phyloP scores from a whole-genome alignment of 768 basidiomycete species.

The Agaricus bisporus region DNA sequence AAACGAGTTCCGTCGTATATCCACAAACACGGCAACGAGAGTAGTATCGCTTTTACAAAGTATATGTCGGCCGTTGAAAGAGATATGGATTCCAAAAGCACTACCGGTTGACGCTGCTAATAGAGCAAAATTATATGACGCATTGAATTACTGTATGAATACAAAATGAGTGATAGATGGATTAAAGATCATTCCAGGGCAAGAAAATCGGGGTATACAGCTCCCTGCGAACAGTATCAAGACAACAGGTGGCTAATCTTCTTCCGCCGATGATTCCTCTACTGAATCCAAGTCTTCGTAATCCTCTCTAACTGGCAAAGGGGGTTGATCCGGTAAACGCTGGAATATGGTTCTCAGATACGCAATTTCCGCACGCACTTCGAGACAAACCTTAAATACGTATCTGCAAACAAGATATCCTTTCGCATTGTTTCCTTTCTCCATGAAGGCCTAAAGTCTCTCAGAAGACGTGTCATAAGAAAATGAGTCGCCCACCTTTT shows the following conservation, averaged over 20 bases:
- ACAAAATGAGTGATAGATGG: too few relatives aligned
- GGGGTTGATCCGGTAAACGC: slow-evolving; percentile 53
- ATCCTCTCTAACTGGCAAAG: slow-evolving; percentile 32
- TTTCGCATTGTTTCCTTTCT: slow-evolving; percentile 58
- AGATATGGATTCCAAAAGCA: too few relatives aligned
- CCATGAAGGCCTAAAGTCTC: slow-evolving; percentile 59
- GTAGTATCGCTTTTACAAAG: too few relatives aligned
- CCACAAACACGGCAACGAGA: too few relatives aligned
- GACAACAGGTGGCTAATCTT: neutral
- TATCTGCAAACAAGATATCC: slow-evolving; percentile 83
- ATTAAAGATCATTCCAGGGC: neutral
- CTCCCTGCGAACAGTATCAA: neutral
- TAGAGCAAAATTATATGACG: too few relatives aligned
- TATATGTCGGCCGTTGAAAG: too few relatives aligned
- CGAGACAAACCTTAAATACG: slow-evolving; percentile 60
- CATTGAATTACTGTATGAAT: too few relatives aligned
- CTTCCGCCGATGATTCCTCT: slow-evolving; percentile 4
- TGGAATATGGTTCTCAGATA: slow-evolving; percentile 15
- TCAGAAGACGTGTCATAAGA: neutral
- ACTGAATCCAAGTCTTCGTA: slow-evolving; percentile 7
- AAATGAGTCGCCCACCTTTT: slow-evolving; percentile 41
- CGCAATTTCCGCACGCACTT: neutral
- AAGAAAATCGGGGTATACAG: neutral
- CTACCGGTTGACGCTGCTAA: too few relatives aligned
- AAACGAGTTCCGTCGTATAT: neutral